Evolutionary conservation across 2,329 filamentous ascomycete genomes (phyloP), one percentile per base, ranked within the genome.

Genomic region (Epichloe glyceriae): DNA sequence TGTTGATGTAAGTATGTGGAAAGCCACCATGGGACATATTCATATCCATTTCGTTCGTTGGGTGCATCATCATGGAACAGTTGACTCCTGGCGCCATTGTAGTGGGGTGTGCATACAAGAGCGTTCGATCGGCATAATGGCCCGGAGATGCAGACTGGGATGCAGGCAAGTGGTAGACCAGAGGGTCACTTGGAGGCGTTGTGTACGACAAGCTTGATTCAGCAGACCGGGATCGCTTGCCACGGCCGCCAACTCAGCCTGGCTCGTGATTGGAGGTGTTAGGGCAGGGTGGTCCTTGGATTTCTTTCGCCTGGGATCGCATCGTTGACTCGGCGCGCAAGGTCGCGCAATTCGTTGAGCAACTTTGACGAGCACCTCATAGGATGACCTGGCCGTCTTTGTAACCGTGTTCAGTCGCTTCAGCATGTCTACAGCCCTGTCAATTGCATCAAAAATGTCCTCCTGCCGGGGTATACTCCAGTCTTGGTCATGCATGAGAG

Each of bases 401-500:
- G 61, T 62, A 41, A 62, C 58, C 22, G 51, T 57, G 5, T 58
- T 58, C 5, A 70, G 54, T 10, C 57, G 59, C 33, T 61, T 56
- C 19, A 73, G 55, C 60, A 68, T 63, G 8, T 55, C 55, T 33
- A 70, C 57, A 0, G 68, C 64, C 3, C 58, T 56, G 3, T 63
- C 59, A 34, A 78, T 70, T 2, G 65, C 65, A 46, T 64, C 53
- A 20, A 72, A 56, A 15, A 73, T 63, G 15, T 71, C 65, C 2
- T 68, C 61, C 12, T 70, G 69, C 12, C 64, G 65, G 4, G 68
- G 67, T 3, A 76, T 61, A 12, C 59, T 63, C 17, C 59, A 55
- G 33, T 70, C 63, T n/a, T 62, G 58, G 52, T 78, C 75, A 52
- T 78, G 74, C 4, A 76, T 66, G 6, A 78, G 62, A 3, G 73